Percentiles rank a stretch among this genome's conserved stretches.
Evolutionary conservation across 805 yeast species (phyloP).

Genomic region (Debaryomyces hansenii): DNA sequence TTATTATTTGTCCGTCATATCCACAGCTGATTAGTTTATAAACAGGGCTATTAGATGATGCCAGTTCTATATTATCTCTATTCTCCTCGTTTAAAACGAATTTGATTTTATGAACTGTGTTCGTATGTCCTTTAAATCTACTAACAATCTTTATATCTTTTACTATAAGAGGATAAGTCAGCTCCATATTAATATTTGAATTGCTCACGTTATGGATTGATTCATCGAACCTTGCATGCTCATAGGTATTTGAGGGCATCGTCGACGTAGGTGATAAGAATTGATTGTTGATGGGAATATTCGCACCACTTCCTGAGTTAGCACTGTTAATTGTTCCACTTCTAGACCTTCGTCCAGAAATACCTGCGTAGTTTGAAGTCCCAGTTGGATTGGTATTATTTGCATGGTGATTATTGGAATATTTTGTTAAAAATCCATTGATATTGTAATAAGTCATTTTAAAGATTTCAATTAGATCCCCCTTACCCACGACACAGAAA

Average conservation of each 20-base stretch:
- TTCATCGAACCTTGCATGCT: neutral
- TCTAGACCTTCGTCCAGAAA: conserved; percentile 28
- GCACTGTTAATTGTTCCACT: conserved; percentile 39
- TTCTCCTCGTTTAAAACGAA: conserved; percentile 24
- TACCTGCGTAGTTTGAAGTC: conserved; percentile 11
- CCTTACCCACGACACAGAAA: conserved; percentile 51
- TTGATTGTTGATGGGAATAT: conserved; percentile 11
- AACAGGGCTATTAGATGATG: conserved; percentile 12
- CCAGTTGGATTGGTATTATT: conserved; percentile 7
- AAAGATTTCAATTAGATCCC: conserved; percentile 47
- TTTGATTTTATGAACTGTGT: conserved; percentile 29
- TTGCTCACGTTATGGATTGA: neutral
- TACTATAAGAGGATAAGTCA: conserved; percentile 31
- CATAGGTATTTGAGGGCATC: conserved; percentile 18
- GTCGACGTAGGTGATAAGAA: conserved; percentile 22
- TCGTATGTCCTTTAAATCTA: conserved; percentile 41
- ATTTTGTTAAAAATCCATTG: conserved; percentile 28
- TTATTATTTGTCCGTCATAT: conserved; percentile 37
- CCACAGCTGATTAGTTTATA: conserved; percentile 41
- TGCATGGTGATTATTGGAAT: conserved; percentile 6
- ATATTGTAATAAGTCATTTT: conserved; percentile 42
- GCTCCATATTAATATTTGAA: neutral
- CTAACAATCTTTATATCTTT: conserved; percentile 38
- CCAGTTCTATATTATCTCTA: conserved; percentile 2
- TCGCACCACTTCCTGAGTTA: conserved; percentile 23